Percentiles rank a stretch among this genome's conserved stretches.
Evolutionary conservation across 1,284 basidiomycete species (phyloP).

Genomic region (Neotropicomus parvogracilis): DNA sequence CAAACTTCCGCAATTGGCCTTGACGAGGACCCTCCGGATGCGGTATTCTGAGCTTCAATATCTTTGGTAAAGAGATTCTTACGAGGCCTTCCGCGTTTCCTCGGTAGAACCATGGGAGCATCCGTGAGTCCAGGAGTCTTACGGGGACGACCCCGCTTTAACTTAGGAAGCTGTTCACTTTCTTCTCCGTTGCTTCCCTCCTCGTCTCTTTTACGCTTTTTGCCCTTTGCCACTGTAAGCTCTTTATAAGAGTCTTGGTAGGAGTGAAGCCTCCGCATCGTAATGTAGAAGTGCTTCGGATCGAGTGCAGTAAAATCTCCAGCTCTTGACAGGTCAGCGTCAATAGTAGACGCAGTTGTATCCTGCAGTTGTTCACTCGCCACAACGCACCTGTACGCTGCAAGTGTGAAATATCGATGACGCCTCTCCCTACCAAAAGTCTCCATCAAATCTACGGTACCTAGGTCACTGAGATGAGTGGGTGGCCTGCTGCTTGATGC

Average conservation of each 20-base stretch:
- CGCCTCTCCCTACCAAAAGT: constrained; percentile 76
- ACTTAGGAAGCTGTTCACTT: constrained; percentile 33
- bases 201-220: constrained; percentile 30
- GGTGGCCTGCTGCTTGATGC: constrained; percentile 63
- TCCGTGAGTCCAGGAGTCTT: constrained; percentile 24
- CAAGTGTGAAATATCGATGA: constrained; percentile 72
- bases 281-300: constrained; percentile 51
- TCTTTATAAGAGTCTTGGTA: constrained; percentile 51
- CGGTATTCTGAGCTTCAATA: neutral
- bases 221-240: constrained; percentile 21
- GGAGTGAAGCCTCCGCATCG: constrained; percentile 37
- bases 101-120: constrained; percentile 10
- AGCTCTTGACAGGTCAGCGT: constrained; percentile 45
- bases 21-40: neutral
- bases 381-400: constrained; percentile 54
- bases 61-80: constrained; percentile 22
- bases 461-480: constrained; percentile 64
- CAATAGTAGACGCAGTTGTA: constrained; percentile 37
- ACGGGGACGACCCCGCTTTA: constrained; percentile 37
- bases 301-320: constrained; percentile 52
- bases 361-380: constrained; percentile 57
- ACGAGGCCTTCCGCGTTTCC: constrained; percentile 37
- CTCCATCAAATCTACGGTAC: constrained; percentile 66
- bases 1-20: neutral
- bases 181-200: constrained; percentile 20